These are phyloP conservation scores for Cutaneotrichosporon mucoides DNA, from an alignment of 1,284 basidiomycete species.

Conservation along the genomic window DNA sequence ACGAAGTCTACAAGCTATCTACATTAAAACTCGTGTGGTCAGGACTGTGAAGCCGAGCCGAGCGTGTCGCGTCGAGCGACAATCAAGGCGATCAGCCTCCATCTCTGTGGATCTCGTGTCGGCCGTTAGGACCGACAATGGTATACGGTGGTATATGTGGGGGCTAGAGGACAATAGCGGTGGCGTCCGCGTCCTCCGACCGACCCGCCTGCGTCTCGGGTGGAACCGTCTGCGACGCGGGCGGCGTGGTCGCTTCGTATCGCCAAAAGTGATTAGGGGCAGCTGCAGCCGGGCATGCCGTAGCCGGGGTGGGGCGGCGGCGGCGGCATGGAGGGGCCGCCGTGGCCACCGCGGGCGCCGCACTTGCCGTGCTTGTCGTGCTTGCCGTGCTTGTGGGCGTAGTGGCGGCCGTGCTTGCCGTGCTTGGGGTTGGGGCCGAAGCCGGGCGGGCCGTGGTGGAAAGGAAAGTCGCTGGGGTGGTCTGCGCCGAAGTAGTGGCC, in stretches of 20 bases:
- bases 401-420: not conserved
- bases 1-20: too few relatives aligned
- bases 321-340: not conserved
- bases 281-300: not conserved
- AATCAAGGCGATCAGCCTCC: too few relatives aligned
- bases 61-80: too few relatives aligned
- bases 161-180: not conserved
- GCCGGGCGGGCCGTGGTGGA: not conserved
- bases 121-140: too few relatives aligned
- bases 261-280: not conserved
- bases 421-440: not conserved
- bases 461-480: not conserved
- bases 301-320: not conserved
- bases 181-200: not conserved
- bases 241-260: not conserved
- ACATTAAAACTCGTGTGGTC: too few relatives aligned
- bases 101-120: too few relatives aligned
- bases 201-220: not conserved
- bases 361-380: not conserved
- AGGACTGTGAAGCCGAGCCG: too few relatives aligned
- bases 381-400: not conserved
- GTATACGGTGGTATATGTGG: not conserved
- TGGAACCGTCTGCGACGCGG: not conserved
- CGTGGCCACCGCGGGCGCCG: not conserved
- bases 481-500: too few relatives aligned